phyloP scores from a whole-genome alignment of 2,329 filamentous ascomycete species.

The Neofusicoccum kwambonambiense region DNA sequence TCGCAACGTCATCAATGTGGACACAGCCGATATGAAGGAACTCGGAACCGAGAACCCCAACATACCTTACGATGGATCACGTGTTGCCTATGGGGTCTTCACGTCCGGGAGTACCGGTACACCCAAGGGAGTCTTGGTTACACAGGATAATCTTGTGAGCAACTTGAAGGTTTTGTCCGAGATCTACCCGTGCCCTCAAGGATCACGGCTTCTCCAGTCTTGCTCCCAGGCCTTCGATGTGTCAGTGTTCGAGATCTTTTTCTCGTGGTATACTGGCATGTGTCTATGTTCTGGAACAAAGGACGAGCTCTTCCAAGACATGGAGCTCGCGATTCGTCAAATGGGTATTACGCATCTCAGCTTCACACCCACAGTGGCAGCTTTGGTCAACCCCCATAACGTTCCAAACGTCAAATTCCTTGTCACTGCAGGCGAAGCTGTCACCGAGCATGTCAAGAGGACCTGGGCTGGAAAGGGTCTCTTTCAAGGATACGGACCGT shows the following conservation, averaged over 20 bases:
- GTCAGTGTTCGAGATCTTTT: slow-evolving; percentile 89
- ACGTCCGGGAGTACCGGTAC: slow-evolving; percentile 79
- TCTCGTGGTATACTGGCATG: slow-evolving; percentile 75
- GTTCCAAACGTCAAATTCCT: slow-evolving; percentile 72
- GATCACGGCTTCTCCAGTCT: slow-evolving; percentile 70
- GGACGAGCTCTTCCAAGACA: slow-evolving; percentile 69
- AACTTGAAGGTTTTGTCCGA: slow-evolving; percentile 67
- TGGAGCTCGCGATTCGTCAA: slow-evolving; percentile 64
- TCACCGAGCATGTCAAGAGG: slow-evolving; percentile 69
- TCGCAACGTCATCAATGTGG: slow-evolving; percentile 28
- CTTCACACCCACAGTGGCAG: slow-evolving; percentile 80
- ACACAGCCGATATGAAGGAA: slow-evolving; percentile 28
- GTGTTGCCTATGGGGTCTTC: slow-evolving; percentile 75
- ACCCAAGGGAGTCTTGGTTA: slow-evolving; percentile 77
- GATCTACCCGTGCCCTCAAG: slow-evolving; percentile 60
- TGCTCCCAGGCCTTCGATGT: slow-evolving; percentile 85
- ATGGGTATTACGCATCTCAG: slow-evolving; percentile 75
- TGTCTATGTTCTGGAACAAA: slow-evolving; percentile 74
- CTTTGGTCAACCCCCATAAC: slow-evolving; percentile 65
- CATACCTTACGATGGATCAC: slow-evolving; percentile 43
- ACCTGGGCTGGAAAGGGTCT: slow-evolving; percentile 67
- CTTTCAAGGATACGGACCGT: slow-evolving; percentile 81
- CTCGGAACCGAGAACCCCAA: slow-evolving; percentile 41
- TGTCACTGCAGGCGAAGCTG: slow-evolving; percentile 76
- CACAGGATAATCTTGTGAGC: slow-evolving; percentile 71